phyloP scores from a whole-genome alignment of 2,329 filamentous ascomycete genomes.

The Aspergillus ustus region DNA sequence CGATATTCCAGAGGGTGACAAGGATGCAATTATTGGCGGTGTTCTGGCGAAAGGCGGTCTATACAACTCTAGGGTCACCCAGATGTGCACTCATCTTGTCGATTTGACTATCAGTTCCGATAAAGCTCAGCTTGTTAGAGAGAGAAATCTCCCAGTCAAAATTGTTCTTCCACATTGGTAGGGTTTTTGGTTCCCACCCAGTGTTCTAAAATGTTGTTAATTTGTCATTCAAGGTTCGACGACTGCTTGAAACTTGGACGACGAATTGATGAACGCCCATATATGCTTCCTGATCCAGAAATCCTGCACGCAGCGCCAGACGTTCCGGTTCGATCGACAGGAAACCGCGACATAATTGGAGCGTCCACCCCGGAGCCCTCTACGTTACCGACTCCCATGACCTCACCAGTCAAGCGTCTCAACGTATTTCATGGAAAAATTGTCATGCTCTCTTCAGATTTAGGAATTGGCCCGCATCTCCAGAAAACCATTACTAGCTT shows the following conservation, averaged over 20 bases:
- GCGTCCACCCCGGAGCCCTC: slow-evolving; percentile 63
- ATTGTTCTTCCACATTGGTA: slow-evolving; percentile 94
- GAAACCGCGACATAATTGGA: slow-evolving; percentile 67
- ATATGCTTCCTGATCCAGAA: slow-evolving; percentile 82
- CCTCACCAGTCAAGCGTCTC: slow-evolving; percentile 49
- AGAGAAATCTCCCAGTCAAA: slow-evolving; percentile 72
- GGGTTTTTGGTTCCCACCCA: slow-evolving; percentile 4
- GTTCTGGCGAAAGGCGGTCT: slow-evolving; percentile 87
- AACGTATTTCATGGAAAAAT: slow-evolving; percentile 77
- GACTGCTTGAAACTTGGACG: slow-evolving; percentile 93
- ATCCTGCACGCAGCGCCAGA: slow-evolving; percentile 68
- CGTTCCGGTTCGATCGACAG: slow-evolving; percentile 60
- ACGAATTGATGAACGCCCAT: slow-evolving; percentile 86
- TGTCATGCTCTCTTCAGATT: slow-evolving; percentile 77
- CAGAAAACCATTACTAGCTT: slow-evolving; percentile 70
- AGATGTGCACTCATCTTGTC: slow-evolving; percentile 84
- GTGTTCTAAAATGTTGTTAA: not conserved
- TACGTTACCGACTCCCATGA: slow-evolving; percentile 38
- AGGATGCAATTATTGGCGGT: slow-evolving; percentile 89
- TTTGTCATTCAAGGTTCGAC: slow-evolving; percentile 71
- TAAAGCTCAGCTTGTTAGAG: slow-evolving; percentile 62
- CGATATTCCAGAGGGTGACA: slow-evolving; percentile 82
- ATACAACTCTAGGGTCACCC: slow-evolving; percentile 72
- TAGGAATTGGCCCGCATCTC: slow-evolving; percentile 71
- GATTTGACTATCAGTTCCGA: slow-evolving; percentile 76